phyloP scores from a whole-genome alignment of 345 rosid genomes.

The Pistacia atlantica region DNA sequence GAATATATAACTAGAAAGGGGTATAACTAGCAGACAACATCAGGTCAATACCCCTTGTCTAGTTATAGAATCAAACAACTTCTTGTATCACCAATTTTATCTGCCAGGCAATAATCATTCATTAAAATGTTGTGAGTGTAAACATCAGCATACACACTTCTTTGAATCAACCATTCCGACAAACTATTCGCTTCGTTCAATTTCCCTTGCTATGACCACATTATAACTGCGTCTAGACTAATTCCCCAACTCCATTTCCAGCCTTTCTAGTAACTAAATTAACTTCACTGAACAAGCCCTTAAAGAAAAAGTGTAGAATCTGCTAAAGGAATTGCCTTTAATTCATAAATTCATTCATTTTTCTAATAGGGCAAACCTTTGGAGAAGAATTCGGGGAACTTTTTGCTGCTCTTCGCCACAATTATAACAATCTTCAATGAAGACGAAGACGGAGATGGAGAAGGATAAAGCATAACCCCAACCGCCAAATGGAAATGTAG shows the following conservation, averaged over 20 bases:
- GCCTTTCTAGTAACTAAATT: background rate
- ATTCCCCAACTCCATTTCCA: background rate
- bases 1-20: no score
- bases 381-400: constrained; percentile 34
- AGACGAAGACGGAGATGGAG: constrained; percentile 24
- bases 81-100: no score
- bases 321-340: background rate
- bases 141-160: no score
- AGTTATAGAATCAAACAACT: no score
- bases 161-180: no score
- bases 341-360: background rate
- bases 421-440: constrained; percentile 33
- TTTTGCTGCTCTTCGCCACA: constrained; percentile 56
- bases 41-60: no score
- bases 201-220: no score
- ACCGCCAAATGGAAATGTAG: background rate
- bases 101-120: no score
- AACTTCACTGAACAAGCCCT: background rate
- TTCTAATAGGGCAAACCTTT: constrained; percentile 31
- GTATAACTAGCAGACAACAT: no score
- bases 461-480: background rate
- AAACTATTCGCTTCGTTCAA: no score
- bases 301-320: background rate
- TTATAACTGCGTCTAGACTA: no score
- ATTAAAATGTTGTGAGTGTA: no score